phyloP scores from a whole-genome alignment of 352 stramenopile genomes.

The Phytopythium cucurbitacearum region DNA sequence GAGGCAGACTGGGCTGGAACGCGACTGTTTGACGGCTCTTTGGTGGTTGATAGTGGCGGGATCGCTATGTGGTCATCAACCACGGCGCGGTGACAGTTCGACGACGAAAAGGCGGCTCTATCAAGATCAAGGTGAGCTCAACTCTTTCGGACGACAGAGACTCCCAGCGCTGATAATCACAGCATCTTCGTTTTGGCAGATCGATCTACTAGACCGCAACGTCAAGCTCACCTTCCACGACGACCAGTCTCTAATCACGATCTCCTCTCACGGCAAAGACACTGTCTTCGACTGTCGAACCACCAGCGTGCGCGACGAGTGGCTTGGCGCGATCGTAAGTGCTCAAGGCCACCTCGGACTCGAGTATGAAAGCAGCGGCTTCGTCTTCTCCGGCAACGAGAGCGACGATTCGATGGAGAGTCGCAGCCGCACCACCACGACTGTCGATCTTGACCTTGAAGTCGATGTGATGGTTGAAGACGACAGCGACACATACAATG shows the following conservation, averaged over 20 bases:
- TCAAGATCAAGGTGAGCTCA: slow-evolving; percentile 58
- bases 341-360: slow-evolving; percentile 32
- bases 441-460: slow-evolving; percentile 3
- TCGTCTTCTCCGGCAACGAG: slow-evolving; percentile 41
- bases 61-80: slow-evolving; percentile 55
- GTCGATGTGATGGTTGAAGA: slow-evolving; percentile 14
- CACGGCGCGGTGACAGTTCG: slow-evolving; percentile 43
- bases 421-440: slow-evolving; percentile 2
- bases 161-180: background rate
- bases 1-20: slow-evolving; percentile 1
- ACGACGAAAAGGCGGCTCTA: slow-evolving; percentile 31
- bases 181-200: slow-evolving; percentile 19
- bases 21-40: background rate
- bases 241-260: slow-evolving; percentile 49
- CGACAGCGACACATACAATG: slow-evolving; percentile 38
- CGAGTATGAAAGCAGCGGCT: slow-evolving; percentile 31
- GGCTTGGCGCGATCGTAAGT: slow-evolving; percentile 57
- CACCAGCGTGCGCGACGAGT: slow-evolving; percentile 39
- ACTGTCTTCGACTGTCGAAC: slow-evolving; percentile 51
- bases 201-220: slow-evolving; percentile 48
- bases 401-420: slow-evolving; percentile 10
- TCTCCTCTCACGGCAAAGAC: slow-evolving; percentile 38
- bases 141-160: background rate
- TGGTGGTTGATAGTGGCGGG: slow-evolving; percentile 43
- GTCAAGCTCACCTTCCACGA: slow-evolving; percentile 63